Evolutionary conservation across 2,329 filamentous ascomycete genomes (phyloP).

Genomic region (Cladosporium oxysporum): DNA sequence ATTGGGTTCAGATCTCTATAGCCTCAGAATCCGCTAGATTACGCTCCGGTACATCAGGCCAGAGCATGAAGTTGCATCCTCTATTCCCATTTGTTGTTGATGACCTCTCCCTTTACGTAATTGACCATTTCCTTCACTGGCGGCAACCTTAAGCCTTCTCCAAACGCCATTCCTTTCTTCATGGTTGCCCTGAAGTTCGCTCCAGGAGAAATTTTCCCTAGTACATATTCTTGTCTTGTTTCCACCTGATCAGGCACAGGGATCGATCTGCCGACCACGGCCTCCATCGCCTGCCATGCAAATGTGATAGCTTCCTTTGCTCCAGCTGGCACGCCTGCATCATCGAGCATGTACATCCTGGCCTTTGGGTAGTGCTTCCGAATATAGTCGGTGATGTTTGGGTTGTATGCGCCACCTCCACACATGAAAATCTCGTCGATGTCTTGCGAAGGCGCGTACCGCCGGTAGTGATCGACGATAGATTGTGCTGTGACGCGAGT

Average conservation of each 20-base stretch:
- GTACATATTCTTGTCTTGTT: conserved; percentile 52
- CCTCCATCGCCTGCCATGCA: conserved; percentile 63
- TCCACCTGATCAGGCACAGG: conserved; percentile 58
- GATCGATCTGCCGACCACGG: conserved; percentile 57
- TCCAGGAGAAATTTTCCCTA: conserved; percentile 58
- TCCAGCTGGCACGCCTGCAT: conserved; percentile 57
- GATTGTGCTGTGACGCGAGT: conserved; percentile 62
- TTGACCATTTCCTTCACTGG: conserved; percentile 56
- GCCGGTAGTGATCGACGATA: conserved; percentile 54
- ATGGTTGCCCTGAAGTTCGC: conserved; percentile 57
- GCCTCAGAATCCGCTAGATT: no score
- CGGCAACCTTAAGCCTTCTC: conserved; percentile 43
- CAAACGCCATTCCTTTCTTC: conserved; percentile 55
- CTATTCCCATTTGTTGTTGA: no score
- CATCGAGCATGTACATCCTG: conserved; percentile 57
- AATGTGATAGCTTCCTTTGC: conserved; percentile 64
- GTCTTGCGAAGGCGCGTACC: conserved; percentile 51
- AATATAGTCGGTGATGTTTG: conserved; percentile 58
- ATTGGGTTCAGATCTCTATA: no score
- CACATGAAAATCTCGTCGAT: conserved; percentile 63
- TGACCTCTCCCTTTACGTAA: conserved; percentile 51
- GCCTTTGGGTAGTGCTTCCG: conserved; percentile 52
- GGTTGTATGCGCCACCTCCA: conserved; percentile 60
- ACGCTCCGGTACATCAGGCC: no score
- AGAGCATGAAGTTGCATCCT: no score